phyloP scores from a whole-genome alignment of 1,284 basidiomycete species.

The Phenoliferia sp. region DNA sequence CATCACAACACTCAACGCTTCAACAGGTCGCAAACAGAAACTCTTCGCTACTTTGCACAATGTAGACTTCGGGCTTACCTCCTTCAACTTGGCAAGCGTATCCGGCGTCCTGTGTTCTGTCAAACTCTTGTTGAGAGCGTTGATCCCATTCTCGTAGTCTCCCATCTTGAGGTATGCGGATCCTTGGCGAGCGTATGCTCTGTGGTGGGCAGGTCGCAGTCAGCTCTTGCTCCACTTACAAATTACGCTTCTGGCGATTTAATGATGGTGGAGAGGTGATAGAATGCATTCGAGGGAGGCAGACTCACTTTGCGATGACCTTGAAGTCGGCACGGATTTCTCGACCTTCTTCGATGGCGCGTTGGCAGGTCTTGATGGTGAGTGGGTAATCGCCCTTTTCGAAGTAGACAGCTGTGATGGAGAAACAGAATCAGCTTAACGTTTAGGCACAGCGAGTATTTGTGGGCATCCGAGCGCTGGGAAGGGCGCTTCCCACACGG shows the following conservation, averaged over 20 bases:
- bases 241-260: not conserved
- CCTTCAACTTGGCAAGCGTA: slow-evolving; percentile 83
- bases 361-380: slow-evolving; percentile 85
- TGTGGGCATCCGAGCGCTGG: not conserved
- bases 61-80: too few relatives aligned
- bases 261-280: not conserved
- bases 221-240: too few relatives aligned
- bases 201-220: too few relatives aligned
- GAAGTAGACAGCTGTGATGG: slow-evolving; percentile 71
- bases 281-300: too few relatives aligned
- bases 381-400: slow-evolving; percentile 89
- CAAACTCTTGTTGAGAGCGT: slow-evolving; percentile 76
- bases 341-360: slow-evolving; percentile 91
- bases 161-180: slow-evolving; percentile 76
- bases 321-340: slow-evolving; percentile 54
- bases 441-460: not conserved
- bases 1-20: too few relatives aligned
- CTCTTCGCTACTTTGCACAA: too few relatives aligned
- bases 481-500: not conserved
- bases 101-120: slow-evolving; percentile 96
- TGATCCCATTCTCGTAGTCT: slow-evolving; percentile 74
- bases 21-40: too few relatives aligned
- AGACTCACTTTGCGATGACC: slow-evolving; percentile 50
- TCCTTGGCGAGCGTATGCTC: slow-evolving; percentile 86
- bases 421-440: not conserved